Conservation (phyloP, 768 basidiomycete genomes). For the Suillus ampliporus region DNA sequence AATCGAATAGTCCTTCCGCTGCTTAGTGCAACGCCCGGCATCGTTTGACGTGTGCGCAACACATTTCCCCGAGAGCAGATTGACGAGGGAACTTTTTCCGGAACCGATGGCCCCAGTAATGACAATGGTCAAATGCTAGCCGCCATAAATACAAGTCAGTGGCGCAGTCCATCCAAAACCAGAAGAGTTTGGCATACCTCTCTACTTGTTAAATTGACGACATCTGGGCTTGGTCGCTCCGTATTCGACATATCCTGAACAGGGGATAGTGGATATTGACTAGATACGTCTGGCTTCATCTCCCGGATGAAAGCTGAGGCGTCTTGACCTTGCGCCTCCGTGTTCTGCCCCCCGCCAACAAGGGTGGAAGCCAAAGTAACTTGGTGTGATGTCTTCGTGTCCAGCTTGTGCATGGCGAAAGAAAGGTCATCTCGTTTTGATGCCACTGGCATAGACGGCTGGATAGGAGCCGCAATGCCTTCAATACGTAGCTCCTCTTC, state of each 20-base stretch:
- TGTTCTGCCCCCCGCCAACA: no score
- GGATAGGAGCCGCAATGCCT: background rate
- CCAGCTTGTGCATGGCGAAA: no score
- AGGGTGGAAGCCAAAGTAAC: no score
- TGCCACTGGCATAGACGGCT: background rate
- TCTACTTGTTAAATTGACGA: background rate
- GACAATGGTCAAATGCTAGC: constrained; percentile 12
- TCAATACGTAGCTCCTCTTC: background rate
- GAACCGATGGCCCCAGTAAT: constrained; percentile 34
- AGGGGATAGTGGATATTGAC: no score
- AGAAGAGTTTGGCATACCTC: background rate
- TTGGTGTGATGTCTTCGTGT: no score
- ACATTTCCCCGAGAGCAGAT: constrained; percentile 37
- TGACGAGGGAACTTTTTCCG: constrained; percentile 48
- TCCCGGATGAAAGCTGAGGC: no score
- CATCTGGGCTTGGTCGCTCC: background rate
- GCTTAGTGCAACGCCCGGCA: constrained; percentile 20
- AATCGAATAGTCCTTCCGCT: constrained; percentile 20
- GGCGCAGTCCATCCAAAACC: background rate
- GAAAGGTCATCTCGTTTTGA: no score
- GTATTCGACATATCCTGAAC: no score
- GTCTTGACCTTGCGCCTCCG: no score
- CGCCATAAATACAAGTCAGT: background rate
- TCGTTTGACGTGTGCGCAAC: constrained; percentile 33
- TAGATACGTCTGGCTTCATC: no score